Percentiles rank a stretch among this genome's conserved stretches.
These are phyloP conservation scores for Mrakia frigida DNA, from an alignment of 768 basidiomycete species.

Conservation along the genomic window DNA sequence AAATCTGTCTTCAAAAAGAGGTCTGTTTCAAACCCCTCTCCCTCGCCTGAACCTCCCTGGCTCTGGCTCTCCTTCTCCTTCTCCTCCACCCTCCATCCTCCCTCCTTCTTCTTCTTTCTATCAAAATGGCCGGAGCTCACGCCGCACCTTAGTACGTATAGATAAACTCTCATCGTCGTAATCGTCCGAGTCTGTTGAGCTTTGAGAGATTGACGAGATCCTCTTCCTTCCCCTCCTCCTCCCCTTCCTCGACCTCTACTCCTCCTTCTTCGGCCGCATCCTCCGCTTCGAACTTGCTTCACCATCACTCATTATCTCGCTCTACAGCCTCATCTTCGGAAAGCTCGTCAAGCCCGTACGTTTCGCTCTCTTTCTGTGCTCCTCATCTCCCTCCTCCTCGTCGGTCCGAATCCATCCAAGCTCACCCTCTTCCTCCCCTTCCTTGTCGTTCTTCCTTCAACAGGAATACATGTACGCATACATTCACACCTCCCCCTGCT, in stretches of 20 bases:
- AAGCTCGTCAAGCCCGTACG: background rate
- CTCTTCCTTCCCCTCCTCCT: background rate
- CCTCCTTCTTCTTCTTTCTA: no score
- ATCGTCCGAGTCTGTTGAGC: background rate
- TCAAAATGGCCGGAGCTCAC: constrained; percentile 5
- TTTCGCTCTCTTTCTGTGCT: background rate
- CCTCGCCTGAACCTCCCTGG: no score
- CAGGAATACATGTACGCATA: constrained; percentile 11
- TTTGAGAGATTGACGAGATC: background rate
- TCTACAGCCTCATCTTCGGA: constrained; percentile 8
- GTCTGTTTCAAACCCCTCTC: no score
- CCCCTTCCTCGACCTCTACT: background rate
- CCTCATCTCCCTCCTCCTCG: background rate
- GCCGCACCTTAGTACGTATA: background rate
- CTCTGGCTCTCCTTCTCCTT: background rate
- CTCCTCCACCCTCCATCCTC: background rate
- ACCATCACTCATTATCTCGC: background rate
- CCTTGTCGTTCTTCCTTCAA: background rate
- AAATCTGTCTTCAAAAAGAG: background rate
- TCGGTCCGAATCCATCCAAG: background rate
- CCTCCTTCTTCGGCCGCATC: background rate
- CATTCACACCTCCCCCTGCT: background rate
- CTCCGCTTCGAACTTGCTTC: background rate
- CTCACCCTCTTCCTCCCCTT: background rate
- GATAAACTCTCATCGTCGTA: background rate